phyloP scores from a whole-genome alignment of 2,329 filamentous ascomycete genomes.

The Pyricularia sp. region DNA sequence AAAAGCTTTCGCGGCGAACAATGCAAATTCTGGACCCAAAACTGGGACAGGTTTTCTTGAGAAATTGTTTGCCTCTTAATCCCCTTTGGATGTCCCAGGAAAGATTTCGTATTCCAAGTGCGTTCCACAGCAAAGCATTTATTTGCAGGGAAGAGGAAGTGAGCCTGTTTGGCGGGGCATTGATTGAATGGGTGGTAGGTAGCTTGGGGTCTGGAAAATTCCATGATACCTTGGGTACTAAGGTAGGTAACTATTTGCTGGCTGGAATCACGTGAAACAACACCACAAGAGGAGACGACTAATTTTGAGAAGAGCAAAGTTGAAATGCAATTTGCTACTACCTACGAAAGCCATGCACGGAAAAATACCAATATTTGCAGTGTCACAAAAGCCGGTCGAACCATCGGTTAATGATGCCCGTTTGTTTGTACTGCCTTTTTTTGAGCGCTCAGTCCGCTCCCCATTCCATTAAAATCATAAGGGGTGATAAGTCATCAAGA shows the following conservation, averaged over 20 bases:
- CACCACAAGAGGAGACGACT: neutral
- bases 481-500: constrained; percentile 1
- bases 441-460: neutral
- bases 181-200: neutral
- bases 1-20: neutral
- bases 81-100: too few species aligned
- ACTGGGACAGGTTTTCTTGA: too few species aligned
- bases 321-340: neutral
- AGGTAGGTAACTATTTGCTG: too few species aligned
- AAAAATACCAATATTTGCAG: neutral
- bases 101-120: too few species aligned
- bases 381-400: neutral
- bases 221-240: neutral
- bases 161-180: neutral
- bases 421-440: neutral
- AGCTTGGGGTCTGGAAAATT: neutral
- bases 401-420: neutral
- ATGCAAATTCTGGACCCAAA: neutral
- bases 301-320: neutral
- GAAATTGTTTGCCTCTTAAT: too few species aligned
- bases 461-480: neutral
- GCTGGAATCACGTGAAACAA: neutral
- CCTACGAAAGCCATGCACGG: neutral
- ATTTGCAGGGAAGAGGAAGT: neutral
- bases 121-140: neutral